Percentiles rank a stretch among this genome's conserved stretches.
These are phyloP conservation scores for Ascocoryne sarcoides DNA, from an alignment of 2,329 filamentous ascomycete genomes.

Conservation along the genomic window DNA sequence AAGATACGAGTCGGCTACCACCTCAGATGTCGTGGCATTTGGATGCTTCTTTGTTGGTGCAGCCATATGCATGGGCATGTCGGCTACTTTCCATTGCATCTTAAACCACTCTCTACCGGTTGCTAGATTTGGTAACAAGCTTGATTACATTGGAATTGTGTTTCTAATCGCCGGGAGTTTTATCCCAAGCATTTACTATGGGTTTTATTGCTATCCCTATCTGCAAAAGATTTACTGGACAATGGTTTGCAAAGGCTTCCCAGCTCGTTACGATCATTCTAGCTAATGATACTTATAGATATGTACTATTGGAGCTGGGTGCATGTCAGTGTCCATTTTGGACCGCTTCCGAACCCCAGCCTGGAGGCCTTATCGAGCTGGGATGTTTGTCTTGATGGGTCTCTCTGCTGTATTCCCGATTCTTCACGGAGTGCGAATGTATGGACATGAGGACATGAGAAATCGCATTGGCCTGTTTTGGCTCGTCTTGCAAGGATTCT, in stretches of 20 bases:
- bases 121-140: slow-evolving; percentile 76
- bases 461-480: slow-evolving; percentile 71
- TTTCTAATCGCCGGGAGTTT: slow-evolving; percentile 86
- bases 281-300: slow-evolving; percentile 47
- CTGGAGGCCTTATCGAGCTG: slow-evolving; percentile 76
- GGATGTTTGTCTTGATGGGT: slow-evolving; percentile 85
- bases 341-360: slow-evolving; percentile 75
- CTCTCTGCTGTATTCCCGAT: slow-evolving; percentile 77
- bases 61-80: slow-evolving; percentile 67
- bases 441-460: slow-evolving; percentile 58
- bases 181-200: slow-evolving; percentile 81
- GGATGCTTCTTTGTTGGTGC: slow-evolving; percentile 72
- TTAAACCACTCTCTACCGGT: slow-evolving; percentile 75
- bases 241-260: slow-evolving; percentile 48
- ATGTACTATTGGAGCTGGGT: slow-evolving; percentile 65
- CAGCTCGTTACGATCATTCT: not conserved
- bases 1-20: slow-evolving; percentile 54
- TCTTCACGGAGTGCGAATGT: slow-evolving; percentile 61
- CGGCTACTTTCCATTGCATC: slow-evolving; percentile 76
- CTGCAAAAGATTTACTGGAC: slow-evolving; percentile 65
- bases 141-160: slow-evolving; percentile 94
- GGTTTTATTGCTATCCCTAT: slow-evolving; percentile 61
- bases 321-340: slow-evolving; percentile 66
- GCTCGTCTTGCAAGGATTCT: slow-evolving; percentile 67
- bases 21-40: slow-evolving; percentile 62